Evolutionary conservation across 2,329 filamentous ascomycete species (phyloP).

Genomic region (Microsporum audouinii): DNA sequence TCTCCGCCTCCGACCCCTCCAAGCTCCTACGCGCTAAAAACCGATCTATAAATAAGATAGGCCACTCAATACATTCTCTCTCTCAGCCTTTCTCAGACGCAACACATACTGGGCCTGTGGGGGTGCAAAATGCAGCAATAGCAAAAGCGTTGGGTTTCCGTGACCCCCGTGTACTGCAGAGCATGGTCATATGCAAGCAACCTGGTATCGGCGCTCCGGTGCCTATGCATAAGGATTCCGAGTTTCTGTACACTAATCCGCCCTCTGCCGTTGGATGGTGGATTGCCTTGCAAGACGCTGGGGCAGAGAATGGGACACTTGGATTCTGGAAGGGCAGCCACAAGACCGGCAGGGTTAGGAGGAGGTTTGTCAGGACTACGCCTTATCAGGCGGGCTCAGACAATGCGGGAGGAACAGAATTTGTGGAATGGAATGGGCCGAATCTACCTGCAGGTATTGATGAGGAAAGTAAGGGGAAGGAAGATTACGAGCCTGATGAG

Average conservation of each 20-base stretch:
- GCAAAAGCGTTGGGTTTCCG: constrained; percentile 60
- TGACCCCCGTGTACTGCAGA: constrained; percentile 73
- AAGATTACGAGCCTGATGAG: constrained; percentile 44
- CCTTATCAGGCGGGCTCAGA: constrained; percentile 27
- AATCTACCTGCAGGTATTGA: constrained; percentile 49
- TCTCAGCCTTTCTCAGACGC: constrained; percentile 53
- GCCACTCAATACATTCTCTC: constrained; percentile 61
- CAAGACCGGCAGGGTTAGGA: constrained; percentile 55
- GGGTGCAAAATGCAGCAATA: constrained; percentile 46
- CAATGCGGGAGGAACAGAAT: constrained; percentile 49
- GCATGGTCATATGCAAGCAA: constrained; percentile 98
- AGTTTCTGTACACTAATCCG: constrained; percentile 81
- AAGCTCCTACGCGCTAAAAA: constrained; percentile 68
- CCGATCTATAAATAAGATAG: constrained; percentile 79
- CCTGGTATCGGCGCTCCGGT: constrained; percentile 90
- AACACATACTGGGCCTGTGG: constrained; percentile 37
- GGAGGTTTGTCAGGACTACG: constrained; percentile 58
- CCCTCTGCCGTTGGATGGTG: constrained; percentile 90
- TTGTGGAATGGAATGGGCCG: constrained; percentile 56
- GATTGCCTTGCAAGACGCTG: constrained; percentile 93
- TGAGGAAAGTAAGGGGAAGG: constrained; percentile 32
- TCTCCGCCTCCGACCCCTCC: constrained; percentile 43
- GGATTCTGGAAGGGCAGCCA: constrained; percentile 79
- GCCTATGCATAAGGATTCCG: constrained; percentile 81
- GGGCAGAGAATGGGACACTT: constrained; percentile 73